Percentiles rank a stretch among this genome's conserved stretches.
These are phyloP conservation scores for Arthrobotrys conoides DNA, from an alignment of 2,329 filamentous ascomycete species.

Conservation along the genomic window DNA sequence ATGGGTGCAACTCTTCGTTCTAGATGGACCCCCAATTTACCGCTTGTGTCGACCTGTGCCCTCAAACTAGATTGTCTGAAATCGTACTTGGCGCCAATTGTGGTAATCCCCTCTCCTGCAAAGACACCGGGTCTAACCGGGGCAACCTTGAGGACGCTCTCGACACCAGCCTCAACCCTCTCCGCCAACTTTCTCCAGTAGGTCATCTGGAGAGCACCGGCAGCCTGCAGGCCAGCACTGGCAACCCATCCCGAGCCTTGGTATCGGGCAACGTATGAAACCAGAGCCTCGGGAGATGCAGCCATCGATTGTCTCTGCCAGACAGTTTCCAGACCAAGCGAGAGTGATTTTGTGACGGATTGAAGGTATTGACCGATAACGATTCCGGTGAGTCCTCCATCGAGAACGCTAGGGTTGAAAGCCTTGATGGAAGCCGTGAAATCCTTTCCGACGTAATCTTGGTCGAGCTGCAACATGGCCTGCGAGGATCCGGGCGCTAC, in stretches of 20 bases:
- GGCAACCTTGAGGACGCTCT: constrained; percentile 88
- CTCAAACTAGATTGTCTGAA: constrained; percentile 96
- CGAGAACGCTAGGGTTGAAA: constrained; percentile 93
- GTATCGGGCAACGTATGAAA: constrained; percentile 93
- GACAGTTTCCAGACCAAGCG: constrained; percentile 90
- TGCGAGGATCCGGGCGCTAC: constrained; percentile 80
- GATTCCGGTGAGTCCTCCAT: constrained; percentile 93
- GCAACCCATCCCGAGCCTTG: constrained; percentile 93
- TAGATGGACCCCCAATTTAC: constrained; percentile 90
- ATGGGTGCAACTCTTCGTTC: constrained; percentile 96
- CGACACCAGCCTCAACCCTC: constrained; percentile 95
- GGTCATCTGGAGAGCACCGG: constrained; percentile 87
- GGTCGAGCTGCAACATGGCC: constrained; percentile 92
- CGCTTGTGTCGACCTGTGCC: constrained; percentile 93
- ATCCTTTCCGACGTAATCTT: constrained; percentile 93
- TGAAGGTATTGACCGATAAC: constrained; percentile 97
- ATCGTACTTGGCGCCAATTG: constrained; percentile 96
- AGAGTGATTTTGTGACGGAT: constrained; percentile 86
- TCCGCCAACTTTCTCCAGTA: constrained; percentile 96
- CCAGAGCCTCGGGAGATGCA: constrained; percentile 88
- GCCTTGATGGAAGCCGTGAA: constrained; percentile 94
- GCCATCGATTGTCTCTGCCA: constrained; percentile 90
- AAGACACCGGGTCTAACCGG: constrained; percentile 80
- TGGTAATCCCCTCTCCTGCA: constrained; percentile 88
- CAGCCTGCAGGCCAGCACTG: constrained; percentile 88